phyloP scores from a whole-genome alignment of 1,284 basidiomycete genomes.

The Ustilago cynodontis region DNA sequence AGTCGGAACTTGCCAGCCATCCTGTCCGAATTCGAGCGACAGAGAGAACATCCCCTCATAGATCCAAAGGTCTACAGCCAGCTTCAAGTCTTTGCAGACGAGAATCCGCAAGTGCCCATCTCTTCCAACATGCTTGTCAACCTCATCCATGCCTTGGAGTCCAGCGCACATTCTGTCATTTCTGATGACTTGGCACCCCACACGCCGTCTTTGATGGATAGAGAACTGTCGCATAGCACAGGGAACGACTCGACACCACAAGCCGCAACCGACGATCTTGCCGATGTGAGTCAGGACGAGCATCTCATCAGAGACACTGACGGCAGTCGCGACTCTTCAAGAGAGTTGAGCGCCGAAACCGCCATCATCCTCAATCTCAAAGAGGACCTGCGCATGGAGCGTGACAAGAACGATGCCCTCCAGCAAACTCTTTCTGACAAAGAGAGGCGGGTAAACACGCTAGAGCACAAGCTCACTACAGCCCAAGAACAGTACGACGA shows the following conservation, averaged over 20 bases:
- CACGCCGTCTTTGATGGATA: conserved; percentile 30
- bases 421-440: conserved; percentile 48
- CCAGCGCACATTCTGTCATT: conserved; percentile 32
- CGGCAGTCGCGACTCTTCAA: conserved; percentile 37
- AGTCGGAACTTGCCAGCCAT: conserved; percentile 47
- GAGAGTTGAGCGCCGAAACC: conserved; percentile 39
- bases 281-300: conserved; percentile 31
- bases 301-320: conserved; percentile 34
- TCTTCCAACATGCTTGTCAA: conserved; percentile 46
- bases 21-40: conserved; percentile 42
- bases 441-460: conserved; percentile 36
- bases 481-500: conserved; percentile 52
- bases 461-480: conserved; percentile 49
- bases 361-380: conserved; percentile 41
- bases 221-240: conserved; percentile 31
- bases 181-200: conserved; percentile 26
- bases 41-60: conserved; percentile 39
- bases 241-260: conserved; percentile 38
- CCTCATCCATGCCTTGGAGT: conserved; percentile 44
- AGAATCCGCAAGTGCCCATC: conserved; percentile 47
- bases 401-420: conserved; percentile 44
- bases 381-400: conserved; percentile 48
- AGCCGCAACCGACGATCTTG: conserved; percentile 29
- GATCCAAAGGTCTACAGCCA: conserved; percentile 40
- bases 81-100: conserved; percentile 36